Evolutionary conservation across 192 early-diverging fungal species (phyloP).

Genomic region (Physocladia obscura): DNA sequence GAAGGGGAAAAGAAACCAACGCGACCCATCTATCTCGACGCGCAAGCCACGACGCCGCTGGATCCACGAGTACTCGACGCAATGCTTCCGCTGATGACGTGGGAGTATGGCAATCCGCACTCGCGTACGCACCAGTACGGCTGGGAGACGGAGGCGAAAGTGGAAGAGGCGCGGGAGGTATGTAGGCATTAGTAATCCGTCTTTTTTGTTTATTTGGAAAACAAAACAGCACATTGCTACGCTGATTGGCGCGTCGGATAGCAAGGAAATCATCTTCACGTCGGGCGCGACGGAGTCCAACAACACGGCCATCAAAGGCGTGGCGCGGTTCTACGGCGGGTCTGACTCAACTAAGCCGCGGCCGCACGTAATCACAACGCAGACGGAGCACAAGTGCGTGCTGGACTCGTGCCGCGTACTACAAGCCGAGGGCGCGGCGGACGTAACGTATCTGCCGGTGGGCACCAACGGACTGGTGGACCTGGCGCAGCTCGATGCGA

Average conservation of each 20-base stretch:
- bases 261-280: constrained; percentile 96
- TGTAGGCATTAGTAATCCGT: not conserved
- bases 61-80: constrained; percentile 90
- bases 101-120: constrained; percentile 93
- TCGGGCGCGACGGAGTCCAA: constrained; percentile 96
- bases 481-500: constrained; percentile 72
- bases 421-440: constrained; percentile 45
- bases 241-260: constrained; percentile 81
- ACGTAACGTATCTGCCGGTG: constrained; percentile 93
- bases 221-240: constrained; percentile 70
- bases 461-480: constrained; percentile 78
- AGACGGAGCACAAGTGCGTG: constrained; percentile 98
- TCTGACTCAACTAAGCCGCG: no score
- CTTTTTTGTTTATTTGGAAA: not conserved
- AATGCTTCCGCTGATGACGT: constrained; percentile 93
- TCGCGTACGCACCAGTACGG: constrained; percentile 95
- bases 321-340: constrained; percentile 89
- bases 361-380: constrained; percentile 94
- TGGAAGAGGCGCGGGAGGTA: constrained; percentile 84
- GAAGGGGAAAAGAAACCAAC: no score
- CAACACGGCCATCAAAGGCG: constrained; percentile 91
- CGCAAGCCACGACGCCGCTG: constrained; percentile 88
- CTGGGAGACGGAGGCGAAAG: constrained; percentile 90
- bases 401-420: constrained; percentile 94
- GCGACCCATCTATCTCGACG: constrained; percentile 86